These are phyloP conservation scores for Mucor ambiguus DNA, from an alignment of 371 early-diverging fungal genomes.

Conservation along the genomic window DNA sequence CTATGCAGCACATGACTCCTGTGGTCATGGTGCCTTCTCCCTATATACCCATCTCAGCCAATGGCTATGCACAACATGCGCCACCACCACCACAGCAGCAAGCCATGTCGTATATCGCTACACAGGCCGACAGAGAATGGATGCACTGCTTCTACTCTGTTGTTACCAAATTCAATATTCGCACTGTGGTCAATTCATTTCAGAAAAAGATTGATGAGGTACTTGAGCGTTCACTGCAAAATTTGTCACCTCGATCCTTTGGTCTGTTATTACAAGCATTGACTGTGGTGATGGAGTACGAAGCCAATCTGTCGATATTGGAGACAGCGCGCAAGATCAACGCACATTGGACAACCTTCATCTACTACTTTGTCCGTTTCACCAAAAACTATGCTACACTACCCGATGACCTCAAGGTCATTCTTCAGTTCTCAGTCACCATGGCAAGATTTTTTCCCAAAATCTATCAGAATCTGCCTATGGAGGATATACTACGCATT, in stretches of 20 bases:
- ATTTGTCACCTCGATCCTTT: constrained; percentile 22
- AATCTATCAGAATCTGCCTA: constrained; percentile 5
- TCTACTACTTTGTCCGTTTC: neutral
- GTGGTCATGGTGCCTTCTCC: constrained; percentile 9
- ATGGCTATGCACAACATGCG: neutral
- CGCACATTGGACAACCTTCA: constrained; percentile 3
- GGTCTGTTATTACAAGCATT: constrained; percentile 21
- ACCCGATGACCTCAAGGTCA: constrained; percentile 6
- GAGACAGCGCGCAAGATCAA: constrained; percentile 9
- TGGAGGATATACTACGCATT: neutral
- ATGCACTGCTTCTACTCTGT: constrained; percentile 7
- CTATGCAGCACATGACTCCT: neutral
- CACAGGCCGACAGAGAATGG: constrained; percentile 9
- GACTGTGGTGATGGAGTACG: constrained; percentile 6
- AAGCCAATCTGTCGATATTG: neutral
- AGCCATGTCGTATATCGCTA: neutral
- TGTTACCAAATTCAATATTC: neutral
- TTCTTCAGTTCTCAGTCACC: neutral
- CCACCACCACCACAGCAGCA: no score
- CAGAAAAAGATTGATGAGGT: constrained; percentile 16
- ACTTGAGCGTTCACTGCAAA: constrained; percentile 7
- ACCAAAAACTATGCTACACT: neutral
- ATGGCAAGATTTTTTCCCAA: neutral
- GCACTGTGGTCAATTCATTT: constrained; percentile 1
- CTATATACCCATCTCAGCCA: constrained; percentile 7